Percentiles rank a stretch among this genome's conserved stretches.
Evolutionary conservation across 2,329 filamentous ascomycete genomes (phyloP).

Genomic region (Emydomyces testavorans): DNA sequence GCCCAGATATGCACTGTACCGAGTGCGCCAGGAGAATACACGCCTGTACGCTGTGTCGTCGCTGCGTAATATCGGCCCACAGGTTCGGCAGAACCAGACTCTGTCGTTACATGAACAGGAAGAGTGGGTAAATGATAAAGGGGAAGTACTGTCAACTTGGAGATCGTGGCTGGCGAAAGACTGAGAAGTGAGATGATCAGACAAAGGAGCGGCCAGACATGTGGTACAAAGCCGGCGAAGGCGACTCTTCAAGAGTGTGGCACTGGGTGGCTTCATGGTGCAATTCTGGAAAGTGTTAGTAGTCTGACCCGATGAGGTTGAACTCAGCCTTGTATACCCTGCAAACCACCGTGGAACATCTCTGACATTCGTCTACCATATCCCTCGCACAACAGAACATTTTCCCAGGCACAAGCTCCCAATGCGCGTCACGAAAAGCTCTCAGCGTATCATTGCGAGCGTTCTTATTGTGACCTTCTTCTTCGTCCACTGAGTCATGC

Average conservation of each 20-base stretch:
- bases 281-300: constrained; percentile 56
- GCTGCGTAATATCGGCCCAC: constrained; percentile 56
- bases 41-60: constrained; percentile 48
- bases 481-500: constrained; percentile 44
- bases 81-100: constrained; percentile 78
- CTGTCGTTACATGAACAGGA: constrained; percentile 46
- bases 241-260: constrained; percentile 55
- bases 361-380: constrained; percentile 70
- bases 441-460: not conserved
- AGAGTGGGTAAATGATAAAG: constrained; percentile 39
- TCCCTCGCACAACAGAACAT: constrained; percentile 72
- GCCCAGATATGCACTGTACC: constrained; percentile 66
- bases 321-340: constrained; percentile 47
- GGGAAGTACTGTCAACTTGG: constrained; percentile 10
- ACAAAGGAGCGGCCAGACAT: constrained; percentile 61
- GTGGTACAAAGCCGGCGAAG: constrained; percentile 69
- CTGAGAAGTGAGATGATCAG: constrained; percentile 21
- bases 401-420: constrained; percentile 49
- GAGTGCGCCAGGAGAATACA: constrained; percentile 81
- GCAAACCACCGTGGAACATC: constrained; percentile 67
- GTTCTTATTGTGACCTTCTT: not conserved
- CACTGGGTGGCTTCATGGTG: constrained; percentile 67
- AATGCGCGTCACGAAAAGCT: not conserved
- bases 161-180: constrained; percentile 12
- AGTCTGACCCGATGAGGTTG: not conserved